phyloP scores from a whole-genome alignment of 2,329 filamentous ascomycete species.

The Ilyonectria sp. region DNA sequence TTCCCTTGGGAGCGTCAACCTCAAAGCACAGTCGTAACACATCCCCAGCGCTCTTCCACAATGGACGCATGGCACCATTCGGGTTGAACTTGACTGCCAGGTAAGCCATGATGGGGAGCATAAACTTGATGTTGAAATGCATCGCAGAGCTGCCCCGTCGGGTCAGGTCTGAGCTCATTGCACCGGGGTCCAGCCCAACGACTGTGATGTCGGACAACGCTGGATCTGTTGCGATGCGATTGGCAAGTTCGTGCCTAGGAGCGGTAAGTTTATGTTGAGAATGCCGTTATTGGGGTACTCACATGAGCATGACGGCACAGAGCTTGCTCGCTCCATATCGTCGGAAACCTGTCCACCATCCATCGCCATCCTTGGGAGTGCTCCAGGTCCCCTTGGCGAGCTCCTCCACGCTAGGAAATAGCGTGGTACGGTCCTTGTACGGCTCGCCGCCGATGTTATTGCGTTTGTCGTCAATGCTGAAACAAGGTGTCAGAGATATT shows the following conservation, averaged over 20 bases:
- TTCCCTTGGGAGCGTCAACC: conserved; percentile 45
- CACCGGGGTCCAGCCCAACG: conserved; percentile 57
- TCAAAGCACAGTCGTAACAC: conserved; percentile 52
- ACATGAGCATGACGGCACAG: conserved; percentile 55
- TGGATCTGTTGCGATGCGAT: conserved; percentile 53
- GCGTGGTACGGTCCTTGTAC: conserved; percentile 46
- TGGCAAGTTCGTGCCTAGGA: conserved; percentile 53
- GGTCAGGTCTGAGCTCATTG: conserved; percentile 53
- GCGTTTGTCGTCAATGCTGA: conserved; percentile 49
- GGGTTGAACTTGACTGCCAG: conserved; percentile 45
- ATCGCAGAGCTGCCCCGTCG: conserved; percentile 47
- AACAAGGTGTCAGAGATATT: conserved; percentile 23
- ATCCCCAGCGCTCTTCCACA: conserved; percentile 53
- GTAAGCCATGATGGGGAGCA: conserved; percentile 45
- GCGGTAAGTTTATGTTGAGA: conserved; percentile 23
- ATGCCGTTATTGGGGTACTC: conserved; percentile 23
- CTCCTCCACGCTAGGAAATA: conserved; percentile 50
- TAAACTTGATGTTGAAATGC: conserved; percentile 41
- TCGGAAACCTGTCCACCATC: conserved; percentile 49
- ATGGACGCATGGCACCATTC: conserved; percentile 50
- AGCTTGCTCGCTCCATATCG: conserved; percentile 59
- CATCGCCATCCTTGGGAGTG: conserved; percentile 48
- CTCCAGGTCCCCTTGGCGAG: conserved; percentile 55
- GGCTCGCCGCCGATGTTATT: conserved; percentile 41
- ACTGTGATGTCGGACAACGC: conserved; percentile 53